A percentile compares a stretch with the other conserved stretches of the same genome.
Evolutionary conservation across 257 asterid genomes (phyloP).

Genomic region (Paraleonurus japonicus): DNA sequence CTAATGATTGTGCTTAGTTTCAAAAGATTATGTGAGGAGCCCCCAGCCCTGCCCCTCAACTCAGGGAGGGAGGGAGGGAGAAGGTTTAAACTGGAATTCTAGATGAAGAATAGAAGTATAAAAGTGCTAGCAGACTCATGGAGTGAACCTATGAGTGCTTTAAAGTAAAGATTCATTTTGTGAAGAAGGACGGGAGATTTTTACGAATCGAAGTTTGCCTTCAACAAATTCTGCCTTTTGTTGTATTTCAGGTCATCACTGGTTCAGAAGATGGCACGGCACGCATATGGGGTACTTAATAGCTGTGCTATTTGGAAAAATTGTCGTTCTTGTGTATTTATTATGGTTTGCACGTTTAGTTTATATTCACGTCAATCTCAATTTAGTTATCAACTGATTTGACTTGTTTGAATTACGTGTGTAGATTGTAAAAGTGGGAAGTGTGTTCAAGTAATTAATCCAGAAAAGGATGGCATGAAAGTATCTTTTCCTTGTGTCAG

Average conservation of each 20-base stretch:
- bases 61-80: not conserved
- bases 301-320: conserved; percentile 17
- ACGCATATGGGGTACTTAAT: conserved; percentile 83
- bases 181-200: conserved; percentile 7
- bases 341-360: not conserved
- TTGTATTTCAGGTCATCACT: conserved; percentile 72
- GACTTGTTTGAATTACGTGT: conserved; percentile 26
- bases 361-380: conserved; percentile 12
- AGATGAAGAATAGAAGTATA: not conserved
- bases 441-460: conserved; percentile 64
- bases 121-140: conserved; percentile 1
- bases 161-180: not conserved
- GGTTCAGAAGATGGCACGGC: conserved; percentile 99
- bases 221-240: not conserved
- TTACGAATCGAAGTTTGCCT: conserved; percentile 13
- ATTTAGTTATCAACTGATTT: conserved; percentile 18
- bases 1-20: not conserved
- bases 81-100: not conserved
- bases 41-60: no score
- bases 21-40: not conserved
- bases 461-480: conserved; percentile 47
- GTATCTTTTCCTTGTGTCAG: conserved; percentile 55
- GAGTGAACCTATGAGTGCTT: conserved; percentile 11
- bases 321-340: conserved; percentile 14
- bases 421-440: conserved; percentile 94